Base-by-base conservation (phyloP, 2,329 filamentous ascomycete species). In the Fusarium sp. region DNA sequence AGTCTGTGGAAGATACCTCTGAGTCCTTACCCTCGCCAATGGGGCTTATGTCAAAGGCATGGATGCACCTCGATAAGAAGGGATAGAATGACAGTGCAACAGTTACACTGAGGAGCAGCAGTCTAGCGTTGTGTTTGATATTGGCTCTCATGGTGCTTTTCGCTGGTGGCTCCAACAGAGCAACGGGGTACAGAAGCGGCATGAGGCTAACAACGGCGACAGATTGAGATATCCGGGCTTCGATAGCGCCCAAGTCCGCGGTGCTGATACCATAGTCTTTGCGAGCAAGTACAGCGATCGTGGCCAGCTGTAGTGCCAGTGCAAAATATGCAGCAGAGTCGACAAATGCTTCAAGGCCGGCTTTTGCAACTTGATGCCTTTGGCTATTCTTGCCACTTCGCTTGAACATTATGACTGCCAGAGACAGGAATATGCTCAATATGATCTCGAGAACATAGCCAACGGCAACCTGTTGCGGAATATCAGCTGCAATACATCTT, bases 191-290 rank as follows among this genome's bases (percentile, higher is more conserved):
- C 4, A 79, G 32, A 10, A 79, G 50, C 9, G 78, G 77, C 24
- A 78, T 61, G 36, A 78, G 42, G 60, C 75, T 77, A 14, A 78
- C 55, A 8, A 79, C 62, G 2, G 76, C 62, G 6, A 78, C 59
- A 5, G 72, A 63, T 41, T 76, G 66, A 28, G 71, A 55, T 22
- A 79, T 73, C 4, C 72, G 68, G 11, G 76, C 65, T 28, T 79
- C 78, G 10, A 76, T 71, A 4, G 78, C 75, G 5, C 77, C 73
- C 17, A 79, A 44, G 26, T 75, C 72, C 3, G 36, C 41, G 3
- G 70, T 74, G 28, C 68, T 73, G 34, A 79, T 72, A 11, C 74
- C 74, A 39, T 72, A 77, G 68, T 79, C 75, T 28, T 79, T 77
- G 8, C 68, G 71, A 4, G 72, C 62, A 6, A 79, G 70, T 14